Evolutionary conservation across 495 filamentous ascomycete species (phyloP), one percentile per base, ranked within the genome.

Genomic region (Aspergillus hancockii): DNA sequence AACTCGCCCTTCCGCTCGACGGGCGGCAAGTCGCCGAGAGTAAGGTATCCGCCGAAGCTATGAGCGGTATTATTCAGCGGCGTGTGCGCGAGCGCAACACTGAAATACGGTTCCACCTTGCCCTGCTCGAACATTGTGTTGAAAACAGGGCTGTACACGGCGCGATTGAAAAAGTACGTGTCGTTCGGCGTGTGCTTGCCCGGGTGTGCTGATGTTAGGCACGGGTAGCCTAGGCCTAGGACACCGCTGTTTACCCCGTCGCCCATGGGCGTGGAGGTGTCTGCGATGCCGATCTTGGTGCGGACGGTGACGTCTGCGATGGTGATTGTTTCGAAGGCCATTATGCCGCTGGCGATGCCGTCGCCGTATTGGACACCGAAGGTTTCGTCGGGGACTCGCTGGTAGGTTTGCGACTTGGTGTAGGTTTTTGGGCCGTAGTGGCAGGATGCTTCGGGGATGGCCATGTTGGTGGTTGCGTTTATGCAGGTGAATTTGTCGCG

Each of bases 311-410:
- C 68, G 49, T 79, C 80, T 21, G 72, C 84, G n/a, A 88, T 60
- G 1, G 76, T 75, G 45, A 89, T 76, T 34, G 82, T 71, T 41
- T 87, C 80, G 51, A 71, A 78, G 0, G 83, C 86, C 71, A 89
- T 79, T 40, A 70, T 72, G 0, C 86, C 88, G 5, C 69, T 77
- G 40, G 86, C 73, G 34, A 73, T 61, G 4, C 85, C 85, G 57
- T 82, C 81, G 8, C 80, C 80, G 63, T 90, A 90, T 23, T 71
- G 62, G 50, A 88, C 80, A 53, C 78, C 79, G 74, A 88, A 87
- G 56, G 79, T 81, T 60, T 81, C 65, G 31, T 76, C 63, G 7
- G 71, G 58, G 25, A 86, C 67, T 2, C 60, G 38, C 0, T 66
- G 65, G 53, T 79, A 83, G 14, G 76, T 81, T 16, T 57, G 25